These are phyloP conservation scores for Fusarium begoniae DNA, from an alignment of 2,329 filamentous ascomycete species.

Conservation along the genomic window DNA sequence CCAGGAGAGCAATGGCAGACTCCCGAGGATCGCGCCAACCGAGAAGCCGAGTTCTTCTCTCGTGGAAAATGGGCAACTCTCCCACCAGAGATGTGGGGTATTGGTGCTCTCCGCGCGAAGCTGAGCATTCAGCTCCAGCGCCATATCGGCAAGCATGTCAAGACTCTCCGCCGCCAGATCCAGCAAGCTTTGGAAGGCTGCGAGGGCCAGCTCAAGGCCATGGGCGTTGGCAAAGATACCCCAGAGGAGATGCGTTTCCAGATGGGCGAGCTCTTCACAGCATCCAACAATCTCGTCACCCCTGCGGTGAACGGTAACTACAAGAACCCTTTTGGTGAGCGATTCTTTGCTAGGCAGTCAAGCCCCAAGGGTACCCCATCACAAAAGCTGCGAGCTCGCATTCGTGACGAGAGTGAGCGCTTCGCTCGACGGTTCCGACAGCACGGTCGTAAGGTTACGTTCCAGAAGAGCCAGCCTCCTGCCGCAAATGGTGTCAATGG, in stretches of 20 bases:
- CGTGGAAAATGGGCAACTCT: slow-evolving; percentile 59
- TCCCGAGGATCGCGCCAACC: slow-evolving; percentile 52
- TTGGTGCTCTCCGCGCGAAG: slow-evolving; percentile 57
- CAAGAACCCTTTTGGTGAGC: slow-evolving; percentile 63
- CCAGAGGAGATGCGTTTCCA: slow-evolving; percentile 63
- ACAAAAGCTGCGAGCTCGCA: slow-evolving; percentile 61
- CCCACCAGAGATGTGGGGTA: slow-evolving; percentile 58
- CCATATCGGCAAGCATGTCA: slow-evolving; percentile 63
- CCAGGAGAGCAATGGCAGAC: slow-evolving; percentile 57
- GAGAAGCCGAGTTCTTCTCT: slow-evolving; percentile 60
- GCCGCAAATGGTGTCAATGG: slow-evolving; percentile 27
- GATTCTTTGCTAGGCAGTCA: slow-evolving; percentile 60
- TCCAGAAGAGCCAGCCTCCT: slow-evolving; percentile 43
- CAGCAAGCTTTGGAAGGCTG: slow-evolving; percentile 60
- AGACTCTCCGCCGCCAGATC: slow-evolving; percentile 60
- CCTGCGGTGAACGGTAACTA: slow-evolving; percentile 64
- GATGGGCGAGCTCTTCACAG: slow-evolving; percentile 62
- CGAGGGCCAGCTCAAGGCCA: slow-evolving; percentile 59
- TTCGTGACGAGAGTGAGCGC: slow-evolving; percentile 61
- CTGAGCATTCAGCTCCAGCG: slow-evolving; percentile 60
- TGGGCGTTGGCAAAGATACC: slow-evolving; percentile 61
- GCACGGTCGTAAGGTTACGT: slow-evolving; percentile 60
- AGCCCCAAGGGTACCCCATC: slow-evolving; percentile 60
- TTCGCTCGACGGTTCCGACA: slow-evolving; percentile 60
- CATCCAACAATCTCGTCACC: slow-evolving; percentile 63